These are phyloP conservation scores for Yarrowia osloensis DNA, from an alignment of 805 yeast genomes.

Conservation along the genomic window DNA sequence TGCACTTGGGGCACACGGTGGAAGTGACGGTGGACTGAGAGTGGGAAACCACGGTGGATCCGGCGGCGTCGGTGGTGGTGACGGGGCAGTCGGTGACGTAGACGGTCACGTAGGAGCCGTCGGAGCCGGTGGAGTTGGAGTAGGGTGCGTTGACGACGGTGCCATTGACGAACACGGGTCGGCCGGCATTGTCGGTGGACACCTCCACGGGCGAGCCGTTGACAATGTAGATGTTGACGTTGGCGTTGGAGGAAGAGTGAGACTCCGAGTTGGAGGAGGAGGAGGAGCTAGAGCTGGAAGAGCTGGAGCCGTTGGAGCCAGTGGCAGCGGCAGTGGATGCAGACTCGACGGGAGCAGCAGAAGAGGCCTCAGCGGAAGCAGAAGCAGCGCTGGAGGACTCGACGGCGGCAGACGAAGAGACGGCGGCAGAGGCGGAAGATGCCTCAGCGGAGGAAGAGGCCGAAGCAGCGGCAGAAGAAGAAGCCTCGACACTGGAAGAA, in stretches of 20 bases:
- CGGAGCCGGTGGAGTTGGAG: background rate
- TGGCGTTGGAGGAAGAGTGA: background rate
- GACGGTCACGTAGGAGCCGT: background rate
- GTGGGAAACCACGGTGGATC: background rate
- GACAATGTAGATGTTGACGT: background rate
- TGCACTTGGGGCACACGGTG: conserved; percentile 2
- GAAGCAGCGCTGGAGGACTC: background rate
- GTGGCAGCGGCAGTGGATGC: background rate
- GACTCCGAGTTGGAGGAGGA: background rate
- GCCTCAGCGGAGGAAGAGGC: background rate
- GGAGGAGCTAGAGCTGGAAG: background rate
- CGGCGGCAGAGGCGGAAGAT: background rate
- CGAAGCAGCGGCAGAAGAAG: background rate
- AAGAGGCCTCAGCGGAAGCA: background rate
- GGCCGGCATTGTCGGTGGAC: background rate
- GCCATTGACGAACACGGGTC: background rate
- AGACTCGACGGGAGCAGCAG: background rate
- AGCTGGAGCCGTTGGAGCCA: background rate
- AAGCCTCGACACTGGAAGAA: too few species aligned
- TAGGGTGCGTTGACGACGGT: background rate
- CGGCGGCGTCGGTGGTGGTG: background rate
- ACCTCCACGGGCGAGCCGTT: background rate
- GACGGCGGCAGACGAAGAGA: too few species aligned
- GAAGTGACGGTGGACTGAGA: background rate
- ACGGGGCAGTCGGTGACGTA: conserved; percentile 13